Conservation (phyloP, 2,329 filamentous ascomycete species). For the Sarocladiaceae sp. region DNA sequence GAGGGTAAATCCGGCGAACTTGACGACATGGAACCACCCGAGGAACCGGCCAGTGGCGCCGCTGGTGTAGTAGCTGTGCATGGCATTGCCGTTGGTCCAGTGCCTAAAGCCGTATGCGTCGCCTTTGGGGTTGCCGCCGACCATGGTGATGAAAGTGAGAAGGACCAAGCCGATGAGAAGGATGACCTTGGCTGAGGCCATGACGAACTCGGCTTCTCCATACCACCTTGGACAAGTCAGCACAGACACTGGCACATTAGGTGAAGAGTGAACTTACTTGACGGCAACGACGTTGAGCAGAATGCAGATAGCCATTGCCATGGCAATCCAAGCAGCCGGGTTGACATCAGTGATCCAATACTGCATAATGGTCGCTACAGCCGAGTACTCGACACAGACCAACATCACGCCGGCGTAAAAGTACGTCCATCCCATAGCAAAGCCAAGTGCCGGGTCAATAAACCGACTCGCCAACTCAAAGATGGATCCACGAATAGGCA, state of each 20-base stretch:
- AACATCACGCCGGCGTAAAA: slow-evolving; percentile 41
- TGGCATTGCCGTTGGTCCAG: slow-evolving; percentile 33
- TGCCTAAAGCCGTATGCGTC: slow-evolving; percentile 61
- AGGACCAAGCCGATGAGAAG: slow-evolving; percentile 48
- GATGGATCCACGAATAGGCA: slow-evolving; percentile 47
- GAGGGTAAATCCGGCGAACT: slow-evolving; percentile 63
- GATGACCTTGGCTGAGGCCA: slow-evolving; percentile 49
- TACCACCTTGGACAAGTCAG: slow-evolving; percentile 29
- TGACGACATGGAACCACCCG: slow-evolving; percentile 49
- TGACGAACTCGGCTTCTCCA: slow-evolving; percentile 42
- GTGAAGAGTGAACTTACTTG: slow-evolving; percentile 21
- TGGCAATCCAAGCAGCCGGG: slow-evolving; percentile 41
- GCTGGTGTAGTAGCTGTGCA: slow-evolving; percentile 26
- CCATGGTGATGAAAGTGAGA: slow-evolving; percentile 62
- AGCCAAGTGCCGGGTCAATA: slow-evolving; percentile 51
- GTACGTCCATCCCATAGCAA: slow-evolving; percentile 48
- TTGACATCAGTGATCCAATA: slow-evolving; percentile 37
- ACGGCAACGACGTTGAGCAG: slow-evolving; percentile 41
- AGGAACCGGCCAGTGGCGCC: slow-evolving; percentile 56
- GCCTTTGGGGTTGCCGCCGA: slow-evolving; percentile 57
- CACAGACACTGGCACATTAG: too few relatives aligned
- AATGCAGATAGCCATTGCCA: slow-evolving; percentile 39
- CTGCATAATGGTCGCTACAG: slow-evolving; percentile 37
- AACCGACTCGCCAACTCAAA: slow-evolving; percentile 49
- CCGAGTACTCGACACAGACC: slow-evolving; percentile 37